Conservation (phyloP, 2,329 filamentous ascomycete genomes). For the Curvularia spicifera region DNA sequence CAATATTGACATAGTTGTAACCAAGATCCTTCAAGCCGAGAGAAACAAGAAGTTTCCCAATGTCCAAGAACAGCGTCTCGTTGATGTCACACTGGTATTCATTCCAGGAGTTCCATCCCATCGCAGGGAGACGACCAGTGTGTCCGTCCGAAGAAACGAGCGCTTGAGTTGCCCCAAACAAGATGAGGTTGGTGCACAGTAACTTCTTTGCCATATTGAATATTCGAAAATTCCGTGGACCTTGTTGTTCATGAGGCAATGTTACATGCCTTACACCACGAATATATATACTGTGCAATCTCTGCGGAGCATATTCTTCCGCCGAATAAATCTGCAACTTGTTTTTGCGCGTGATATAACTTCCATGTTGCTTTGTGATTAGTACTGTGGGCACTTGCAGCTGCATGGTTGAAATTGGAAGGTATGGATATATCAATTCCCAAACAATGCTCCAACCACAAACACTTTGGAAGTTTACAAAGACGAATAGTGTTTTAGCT, state of each 20-base stretch:
- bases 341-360: conserved; percentile 1
- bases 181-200: neutral
- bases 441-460: neutral
- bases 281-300: neutral
- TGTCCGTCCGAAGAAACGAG: conserved; percentile 20
- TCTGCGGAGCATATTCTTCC: neutral
- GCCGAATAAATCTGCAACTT: neutral
- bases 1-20: conserved; percentile 60
- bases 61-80: conserved; percentile 28
- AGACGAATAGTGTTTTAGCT: neutral
- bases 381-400: conserved; percentile 1
- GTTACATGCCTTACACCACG: neutral
- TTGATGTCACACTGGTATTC: conserved; percentile 32
- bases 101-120: conserved; percentile 37
- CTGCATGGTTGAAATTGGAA: neutral
- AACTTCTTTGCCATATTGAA: conserved; percentile 8
- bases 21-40: conserved; percentile 31
- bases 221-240: neutral
- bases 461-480: neutral
- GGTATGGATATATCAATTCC: neutral
- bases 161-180: conserved; percentile 5
- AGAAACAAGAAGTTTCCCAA: conserved; percentile 23
- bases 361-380: neutral
- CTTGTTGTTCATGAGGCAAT: neutral
- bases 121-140: conserved; percentile 26